Percentiles rank a stretch among this genome's conserved stretches.
Evolutionary conservation across 108 stramenopile species (phyloP).

Genomic region (Nitzschia sp.): DNA sequence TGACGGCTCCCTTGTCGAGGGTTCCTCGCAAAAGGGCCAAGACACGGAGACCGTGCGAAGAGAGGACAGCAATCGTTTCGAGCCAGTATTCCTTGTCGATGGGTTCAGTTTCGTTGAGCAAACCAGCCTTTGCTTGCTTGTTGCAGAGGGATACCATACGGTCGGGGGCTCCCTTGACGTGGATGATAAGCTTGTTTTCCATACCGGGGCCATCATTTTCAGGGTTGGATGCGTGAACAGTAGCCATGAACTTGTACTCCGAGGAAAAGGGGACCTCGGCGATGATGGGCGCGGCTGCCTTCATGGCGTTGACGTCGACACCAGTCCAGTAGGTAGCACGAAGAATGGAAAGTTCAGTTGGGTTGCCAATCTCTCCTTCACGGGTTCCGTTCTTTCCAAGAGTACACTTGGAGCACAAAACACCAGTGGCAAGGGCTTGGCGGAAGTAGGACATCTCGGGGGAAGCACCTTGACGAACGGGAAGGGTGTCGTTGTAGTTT

Average conservation of each 20-base stretch:
- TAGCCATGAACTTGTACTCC: slow-evolving; percentile 91
- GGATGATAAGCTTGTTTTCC: slow-evolving; percentile 56
- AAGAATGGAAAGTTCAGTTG: slow-evolving; percentile 83
- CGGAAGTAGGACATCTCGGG: slow-evolving; percentile 54
- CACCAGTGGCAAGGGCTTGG: slow-evolving; percentile 66
- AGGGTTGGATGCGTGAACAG: slow-evolving; percentile 57
- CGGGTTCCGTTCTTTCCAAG: slow-evolving; percentile 74
- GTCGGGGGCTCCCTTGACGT: slow-evolving; percentile 97
- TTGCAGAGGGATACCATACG: slow-evolving; percentile 78
- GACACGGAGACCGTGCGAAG: slow-evolving; percentile 93
- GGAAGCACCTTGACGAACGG: slow-evolving; percentile 61
- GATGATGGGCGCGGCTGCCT: slow-evolving; percentile 57
- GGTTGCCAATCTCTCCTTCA: slow-evolving; percentile 86
- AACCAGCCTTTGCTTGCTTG: slow-evolving; percentile 57
- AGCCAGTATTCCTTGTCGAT: slow-evolving; percentile 71
- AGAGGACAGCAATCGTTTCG: slow-evolving; percentile 78
- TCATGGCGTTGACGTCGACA: slow-evolving; percentile 61
- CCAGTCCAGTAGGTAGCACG: slow-evolving; percentile 79
- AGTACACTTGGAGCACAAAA: slow-evolving; percentile 76
- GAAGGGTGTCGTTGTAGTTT: slow-evolving; percentile 35
- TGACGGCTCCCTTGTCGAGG: slow-evolving; percentile 56
- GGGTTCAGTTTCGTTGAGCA: slow-evolving; percentile 61
- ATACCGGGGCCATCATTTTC: slow-evolving; percentile 47
- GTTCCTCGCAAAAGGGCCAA: slow-evolving; percentile 84
- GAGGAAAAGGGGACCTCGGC: slow-evolving; percentile 83